A percentile compares a stretch with the other conserved stretches of the same genome.
Evolutionary conservation across 139 green algal genomes (phyloP).

Genomic region (Chlamydomonas schloesseri): DNA sequence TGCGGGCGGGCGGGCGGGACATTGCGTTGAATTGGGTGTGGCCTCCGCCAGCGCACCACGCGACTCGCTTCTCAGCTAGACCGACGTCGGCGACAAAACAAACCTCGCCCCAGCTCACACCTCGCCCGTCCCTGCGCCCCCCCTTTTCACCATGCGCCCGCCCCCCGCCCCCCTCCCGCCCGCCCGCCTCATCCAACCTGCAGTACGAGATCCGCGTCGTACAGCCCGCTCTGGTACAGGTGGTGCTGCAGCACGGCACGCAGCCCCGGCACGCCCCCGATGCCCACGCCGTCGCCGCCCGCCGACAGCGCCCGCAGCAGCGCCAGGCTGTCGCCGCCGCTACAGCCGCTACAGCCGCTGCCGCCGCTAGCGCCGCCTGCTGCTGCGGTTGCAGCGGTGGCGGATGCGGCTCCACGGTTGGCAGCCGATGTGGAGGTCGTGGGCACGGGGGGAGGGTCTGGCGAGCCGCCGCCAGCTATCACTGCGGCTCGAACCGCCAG

Average conservation of each 20-base stretch:
- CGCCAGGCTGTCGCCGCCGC: conserved; percentile 24
- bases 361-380: background rate
- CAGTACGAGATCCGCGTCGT: conserved; percentile 59
- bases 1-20: no score
- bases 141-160: no score
- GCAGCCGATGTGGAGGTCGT: no score
- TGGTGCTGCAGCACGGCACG: conserved; percentile 65
- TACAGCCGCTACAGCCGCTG: background rate
- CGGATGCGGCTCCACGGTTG: no score
- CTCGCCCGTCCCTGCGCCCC: no score
- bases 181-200: background rate
- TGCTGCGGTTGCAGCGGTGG: background rate
- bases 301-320: conserved; percentile 14
- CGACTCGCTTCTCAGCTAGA: no score
- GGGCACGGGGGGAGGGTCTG: background rate
- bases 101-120: no score
- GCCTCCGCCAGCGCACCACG: no score
- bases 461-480: background rate
- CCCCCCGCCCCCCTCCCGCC: background rate
- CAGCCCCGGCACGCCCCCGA: conserved; percentile 24
- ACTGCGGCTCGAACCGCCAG: background rate
- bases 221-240: conserved; percentile 65
- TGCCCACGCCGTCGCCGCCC: background rate
- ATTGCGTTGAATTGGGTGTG: no score
- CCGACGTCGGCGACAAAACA: no score